These are phyloP conservation scores for Porogramme epimiltina DNA, from an alignment of 1,284 basidiomycete species.

Conservation along the genomic window DNA sequence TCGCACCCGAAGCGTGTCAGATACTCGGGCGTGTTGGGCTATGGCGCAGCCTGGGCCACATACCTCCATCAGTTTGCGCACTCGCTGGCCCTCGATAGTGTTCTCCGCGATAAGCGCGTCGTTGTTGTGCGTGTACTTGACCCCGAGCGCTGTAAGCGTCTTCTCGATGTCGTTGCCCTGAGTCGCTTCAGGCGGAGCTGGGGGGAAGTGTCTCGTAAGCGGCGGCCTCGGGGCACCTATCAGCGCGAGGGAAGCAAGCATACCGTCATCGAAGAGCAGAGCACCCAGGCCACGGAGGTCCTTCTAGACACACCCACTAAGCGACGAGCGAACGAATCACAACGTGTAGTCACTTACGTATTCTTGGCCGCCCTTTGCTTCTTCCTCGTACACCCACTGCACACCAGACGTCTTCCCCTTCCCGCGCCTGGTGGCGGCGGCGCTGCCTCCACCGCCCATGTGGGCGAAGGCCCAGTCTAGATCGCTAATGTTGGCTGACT, in stretches of 20 bases:
- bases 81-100: conserved; percentile 64
- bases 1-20: background rate
- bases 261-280: conserved; percentile 71
- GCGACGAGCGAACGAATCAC: too few species aligned
- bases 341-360: conserved; percentile 41
- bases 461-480: conserved; percentile 79
- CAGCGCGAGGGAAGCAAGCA: conserved; percentile 15
- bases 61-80: conserved; percentile 57
- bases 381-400: conserved; percentile 51
- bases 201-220: background rate
- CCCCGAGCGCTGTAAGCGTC: conserved; percentile 59
- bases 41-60: background rate
- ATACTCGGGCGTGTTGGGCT: background rate
- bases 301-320: conserved; percentile 35
- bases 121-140: conserved; percentile 72
- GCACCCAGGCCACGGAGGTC: conserved; percentile 64
- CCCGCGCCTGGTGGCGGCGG: conserved; percentile 25
- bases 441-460: conserved; percentile 32
- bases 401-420: conserved; percentile 33
- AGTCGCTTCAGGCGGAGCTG: conserved; percentile 31
- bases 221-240: too few species aligned
- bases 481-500: conserved; percentile 68
- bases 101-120: conserved; percentile 70
- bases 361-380: conserved; percentile 52
- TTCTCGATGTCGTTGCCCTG: conserved; percentile 55